Evolutionary conservation across 1,284 basidiomycete genomes (phyloP).

Genomic region (Entoloma clypeatum): DNA sequence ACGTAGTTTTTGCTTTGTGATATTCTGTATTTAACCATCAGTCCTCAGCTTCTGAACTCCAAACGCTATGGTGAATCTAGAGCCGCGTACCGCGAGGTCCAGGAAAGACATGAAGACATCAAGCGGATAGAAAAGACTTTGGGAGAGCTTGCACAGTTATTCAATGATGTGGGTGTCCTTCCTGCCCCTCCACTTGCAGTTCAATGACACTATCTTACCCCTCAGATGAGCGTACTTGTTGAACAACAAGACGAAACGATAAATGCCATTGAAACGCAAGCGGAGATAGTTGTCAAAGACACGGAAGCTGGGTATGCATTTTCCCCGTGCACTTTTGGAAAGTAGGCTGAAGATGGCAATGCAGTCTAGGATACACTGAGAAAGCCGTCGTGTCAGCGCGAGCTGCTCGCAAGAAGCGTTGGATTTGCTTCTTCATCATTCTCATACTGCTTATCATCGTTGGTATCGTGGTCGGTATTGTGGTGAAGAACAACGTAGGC

Average conservation of each 20-base stretch:
- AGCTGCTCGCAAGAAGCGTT: conserved; percentile 88
- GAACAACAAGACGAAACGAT: conserved; percentile 92
- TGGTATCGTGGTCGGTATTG: conserved; percentile 57
- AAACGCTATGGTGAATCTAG: conserved; percentile 89
- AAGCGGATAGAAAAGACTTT: conserved; percentile 92
- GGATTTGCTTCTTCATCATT: conserved; percentile 84
- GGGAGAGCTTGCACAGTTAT: conserved; percentile 90
- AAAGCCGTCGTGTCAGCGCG: conserved; percentile 87
- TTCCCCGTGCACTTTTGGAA: conserved; percentile 1
- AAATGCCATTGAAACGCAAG: conserved; percentile 73
- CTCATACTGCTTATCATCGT: conserved; percentile 62
- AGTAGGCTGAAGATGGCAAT: conserved; percentile 14
- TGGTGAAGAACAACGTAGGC: conserved; percentile 40
- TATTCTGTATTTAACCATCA: background rate
- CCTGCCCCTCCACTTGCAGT: background rate
- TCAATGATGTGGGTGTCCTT: conserved; percentile 72
- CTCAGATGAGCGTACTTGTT: conserved; percentile 83
- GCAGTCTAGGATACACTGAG: conserved; percentile 74
- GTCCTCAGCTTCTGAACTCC: conserved; percentile 77
- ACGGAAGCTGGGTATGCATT: conserved; percentile 72
- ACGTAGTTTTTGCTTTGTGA: conserved; percentile 25
- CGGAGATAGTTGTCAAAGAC: conserved; percentile 72
- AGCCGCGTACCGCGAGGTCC: conserved; percentile 92
- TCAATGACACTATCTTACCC: conserved; percentile 8
- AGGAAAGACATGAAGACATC: conserved; percentile 94